Evolutionary conservation across 2,329 filamentous ascomycete genomes (phyloP), one percentile per base, ranked within the genome.

Genomic region (Claviceps africana): DNA sequence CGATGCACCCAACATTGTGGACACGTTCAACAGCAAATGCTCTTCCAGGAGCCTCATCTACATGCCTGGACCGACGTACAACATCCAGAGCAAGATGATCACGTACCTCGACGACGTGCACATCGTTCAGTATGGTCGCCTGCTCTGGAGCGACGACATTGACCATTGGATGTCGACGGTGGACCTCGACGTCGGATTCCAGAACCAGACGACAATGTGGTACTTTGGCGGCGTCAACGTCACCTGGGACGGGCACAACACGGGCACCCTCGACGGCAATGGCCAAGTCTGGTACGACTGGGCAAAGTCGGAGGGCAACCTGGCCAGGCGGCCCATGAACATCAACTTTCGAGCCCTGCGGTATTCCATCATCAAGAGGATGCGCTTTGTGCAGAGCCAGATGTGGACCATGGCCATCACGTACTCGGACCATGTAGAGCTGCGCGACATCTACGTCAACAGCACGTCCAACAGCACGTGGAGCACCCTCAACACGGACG

Each of bases 331-430:
- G 10, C 77, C 76, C 9, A 72, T 81, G 56, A 78, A 74, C 19
- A 70, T 81, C 58, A 71, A 67, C 53, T 65, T 64, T 48, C 56
- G 65, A 19, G 64, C 67, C 3, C 66, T 76, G 3, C 72, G 63
- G 5, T 72, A 79, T 58, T 73, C 72, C 0, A 60, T 72, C 3
- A 65, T 81, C 13, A 63, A 66, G 39, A 70, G 74, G 3, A 54
- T 81, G 17, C 66, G 67, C 2, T 79, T 78, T 55, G 63, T 81
- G 8, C 72, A 77, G 54, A 76, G 72, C 54, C 78, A 81, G 63
- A 81, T 82, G 78, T 82, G 78, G 72, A 75, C 74, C 0, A 74
- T 80, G 69, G 73, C 73, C 1, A 69, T 78, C 31, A 74, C 74
- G 10, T 64, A 74, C 59, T 74, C 72, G 3, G 55, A 70, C 7